Percentiles rank a stretch among this genome's conserved stretches.
Conservation (phyloP, 768 basidiomycete species). For the Tylopilus vinaceipallidus region DNA sequence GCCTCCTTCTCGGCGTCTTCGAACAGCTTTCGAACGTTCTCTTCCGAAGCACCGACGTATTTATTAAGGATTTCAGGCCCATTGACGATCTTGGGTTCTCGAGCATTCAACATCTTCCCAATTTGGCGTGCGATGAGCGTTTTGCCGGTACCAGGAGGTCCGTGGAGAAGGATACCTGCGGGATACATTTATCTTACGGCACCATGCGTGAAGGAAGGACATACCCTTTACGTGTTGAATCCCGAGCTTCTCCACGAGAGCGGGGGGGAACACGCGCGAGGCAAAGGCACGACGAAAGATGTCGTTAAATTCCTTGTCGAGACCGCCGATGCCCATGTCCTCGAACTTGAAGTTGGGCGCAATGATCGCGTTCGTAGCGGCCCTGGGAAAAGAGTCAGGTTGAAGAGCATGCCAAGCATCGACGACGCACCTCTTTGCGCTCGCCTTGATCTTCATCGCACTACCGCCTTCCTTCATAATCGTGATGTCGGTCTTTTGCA, state of each 20-base stretch:
- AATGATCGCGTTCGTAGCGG: slow-evolving; percentile 91
- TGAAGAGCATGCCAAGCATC: background rate
- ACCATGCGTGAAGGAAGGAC: slow-evolving; percentile 4
- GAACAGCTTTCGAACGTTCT: slow-evolving; percentile 96
- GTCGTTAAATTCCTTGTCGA: slow-evolving; percentile 91
- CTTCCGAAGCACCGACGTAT: slow-evolving; percentile 95
- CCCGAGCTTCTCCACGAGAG: slow-evolving; percentile 93
- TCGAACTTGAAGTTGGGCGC: slow-evolving; percentile 99
- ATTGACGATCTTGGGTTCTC: slow-evolving; percentile 97
- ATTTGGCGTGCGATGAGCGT: slow-evolving; percentile 98
- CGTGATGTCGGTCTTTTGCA: slow-evolving; percentile 90
- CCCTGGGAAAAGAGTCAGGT: slow-evolving; percentile 43
- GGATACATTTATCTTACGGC: background rate
- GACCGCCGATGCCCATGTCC: slow-evolving; percentile 99
- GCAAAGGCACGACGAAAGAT: slow-evolving; percentile 99
- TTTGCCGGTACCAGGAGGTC: slow-evolving; percentile 98
- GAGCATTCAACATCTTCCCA: slow-evolving; percentile 97
- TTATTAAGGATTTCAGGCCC: slow-evolving; percentile 98
- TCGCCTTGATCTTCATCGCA: slow-evolving; percentile 86
- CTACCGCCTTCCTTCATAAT: slow-evolving; percentile 83
- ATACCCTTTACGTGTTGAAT: slow-evolving; percentile 97
- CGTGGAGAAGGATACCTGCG: slow-evolving; percentile 87
- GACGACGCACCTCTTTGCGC: slow-evolving; percentile 75
- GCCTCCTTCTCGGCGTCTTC: slow-evolving; percentile 99
- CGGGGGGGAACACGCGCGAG: slow-evolving; percentile 97